Percentiles rank a stretch among this genome's conserved stretches.
Conservation (phyloP, 2,329 filamentous ascomycete genomes). For the Penicillium psychrosexuale region DNA sequence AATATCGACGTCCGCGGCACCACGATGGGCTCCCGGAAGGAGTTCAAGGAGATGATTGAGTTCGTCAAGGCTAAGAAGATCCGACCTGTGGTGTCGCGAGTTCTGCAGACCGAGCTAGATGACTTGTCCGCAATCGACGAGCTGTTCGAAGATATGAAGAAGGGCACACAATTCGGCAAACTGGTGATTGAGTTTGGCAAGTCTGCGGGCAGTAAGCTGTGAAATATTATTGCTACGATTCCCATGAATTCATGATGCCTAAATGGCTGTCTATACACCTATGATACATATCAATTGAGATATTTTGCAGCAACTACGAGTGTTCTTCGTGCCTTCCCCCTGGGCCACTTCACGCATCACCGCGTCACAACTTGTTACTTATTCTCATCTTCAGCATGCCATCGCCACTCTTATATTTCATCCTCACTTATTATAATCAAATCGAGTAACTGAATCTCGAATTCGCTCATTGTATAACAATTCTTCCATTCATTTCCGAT, state of each 20-base stretch:
- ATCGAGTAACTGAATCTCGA: neutral
- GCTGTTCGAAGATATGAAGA: conserved; percentile 84
- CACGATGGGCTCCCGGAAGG: conserved; percentile 86
- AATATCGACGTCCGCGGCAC: conserved; percentile 83
- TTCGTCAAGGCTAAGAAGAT: conserved; percentile 75
- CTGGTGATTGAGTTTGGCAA: conserved; percentile 70
- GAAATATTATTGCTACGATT: conserved; percentile 10
- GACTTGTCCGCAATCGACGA: conserved; percentile 75
- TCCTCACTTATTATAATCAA: neutral
- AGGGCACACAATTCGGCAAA: conserved; percentile 86
- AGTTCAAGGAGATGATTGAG: conserved; percentile 85
- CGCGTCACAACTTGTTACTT: neutral
- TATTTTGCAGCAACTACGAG: neutral
- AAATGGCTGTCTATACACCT: neutral
- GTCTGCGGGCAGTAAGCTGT: conserved; percentile 40
- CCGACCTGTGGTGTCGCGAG: conserved; percentile 71
- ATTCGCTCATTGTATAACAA: conserved; percentile 3
- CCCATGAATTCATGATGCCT: neutral
- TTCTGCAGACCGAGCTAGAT: conserved; percentile 65
- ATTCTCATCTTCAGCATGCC: neutral
- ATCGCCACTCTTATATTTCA: neutral
- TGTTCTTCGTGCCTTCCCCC: conserved; percentile 3
- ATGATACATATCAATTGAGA: conserved; percentile 1
- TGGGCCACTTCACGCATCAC: neutral
- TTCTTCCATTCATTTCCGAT: neutral